Evolutionary conservation across 192 early-diverging fungal species (phyloP).

Genomic region (Radiomyces spectabilis): DNA sequence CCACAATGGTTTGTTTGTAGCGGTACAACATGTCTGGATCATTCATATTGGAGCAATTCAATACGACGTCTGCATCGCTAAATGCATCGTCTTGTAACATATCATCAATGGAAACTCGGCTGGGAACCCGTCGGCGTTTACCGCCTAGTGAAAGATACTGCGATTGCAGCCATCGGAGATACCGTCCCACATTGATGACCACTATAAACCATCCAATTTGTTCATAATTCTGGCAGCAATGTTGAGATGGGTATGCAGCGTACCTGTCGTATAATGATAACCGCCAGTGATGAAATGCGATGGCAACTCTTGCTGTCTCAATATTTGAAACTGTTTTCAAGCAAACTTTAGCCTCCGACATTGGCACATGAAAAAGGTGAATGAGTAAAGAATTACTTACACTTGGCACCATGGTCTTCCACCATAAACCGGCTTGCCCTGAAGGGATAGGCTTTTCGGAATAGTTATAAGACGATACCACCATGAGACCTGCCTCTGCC

Average conservation of each 20-base stretch:
- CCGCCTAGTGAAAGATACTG: constrained; percentile 54
- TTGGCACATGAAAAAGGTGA: neutral
- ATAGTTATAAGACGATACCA: constrained; percentile 12
- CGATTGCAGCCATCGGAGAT: constrained; percentile 54
- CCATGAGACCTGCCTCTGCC: constrained; percentile 32
- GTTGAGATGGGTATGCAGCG: neutral
- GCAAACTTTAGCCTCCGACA: too few species aligned
- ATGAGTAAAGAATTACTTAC: constrained; percentile 12
- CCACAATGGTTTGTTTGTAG: constrained; percentile 68
- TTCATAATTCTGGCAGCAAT: neutral
- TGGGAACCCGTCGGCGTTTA: constrained; percentile 23
- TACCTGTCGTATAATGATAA: constrained; percentile 32
- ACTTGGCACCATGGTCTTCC: constrained; percentile 34
- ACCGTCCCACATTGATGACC: constrained; percentile 53
- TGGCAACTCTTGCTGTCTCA: constrained; percentile 4
- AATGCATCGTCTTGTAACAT: constrained; percentile 25
- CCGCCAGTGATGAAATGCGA: constrained; percentile 20
- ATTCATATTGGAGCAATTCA: constrained; percentile 52
- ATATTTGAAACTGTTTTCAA: constrained; percentile 5
- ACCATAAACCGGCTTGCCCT: constrained; percentile 26
- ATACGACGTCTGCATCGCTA: constrained; percentile 69
- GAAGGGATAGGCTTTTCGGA: neutral
- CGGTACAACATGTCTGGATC: constrained; percentile 58
- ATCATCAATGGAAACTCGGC: constrained; percentile 36
- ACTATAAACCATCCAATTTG: constrained; percentile 20